A percentile compares a stretch with the other conserved stretches of the same genome.
phyloP scores from a whole-genome alignment of 2,329 filamentous ascomycete genomes.

The Claviceps cyperi region DNA sequence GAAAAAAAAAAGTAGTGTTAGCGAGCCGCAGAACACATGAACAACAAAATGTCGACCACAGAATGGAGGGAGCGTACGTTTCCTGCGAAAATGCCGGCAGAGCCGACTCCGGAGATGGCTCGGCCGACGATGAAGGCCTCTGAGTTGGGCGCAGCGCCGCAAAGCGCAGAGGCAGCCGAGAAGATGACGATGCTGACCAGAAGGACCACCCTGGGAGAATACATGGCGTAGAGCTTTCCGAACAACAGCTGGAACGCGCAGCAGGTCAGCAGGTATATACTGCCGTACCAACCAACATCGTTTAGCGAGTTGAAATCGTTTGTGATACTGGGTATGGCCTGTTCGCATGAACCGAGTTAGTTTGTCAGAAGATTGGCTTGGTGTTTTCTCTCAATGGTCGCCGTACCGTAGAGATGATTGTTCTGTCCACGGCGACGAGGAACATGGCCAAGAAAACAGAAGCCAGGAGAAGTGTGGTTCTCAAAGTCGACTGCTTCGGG shows the following conservation, averaged over 20 bases:
- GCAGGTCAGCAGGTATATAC: slow-evolving; percentile 45
- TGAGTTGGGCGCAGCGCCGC: slow-evolving; percentile 30
- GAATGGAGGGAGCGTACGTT: not conserved
- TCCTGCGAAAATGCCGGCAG: slow-evolving; percentile 26
- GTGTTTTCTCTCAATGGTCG: not conserved
- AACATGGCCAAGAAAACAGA: not conserved
- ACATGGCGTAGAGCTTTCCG: not conserved
- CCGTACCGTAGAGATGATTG: slow-evolving; percentile 1
- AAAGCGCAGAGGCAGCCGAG: slow-evolving; percentile 38
- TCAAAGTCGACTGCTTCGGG: not conserved
- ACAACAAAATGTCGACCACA: no score
- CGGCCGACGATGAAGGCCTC: slow-evolving; percentile 35
- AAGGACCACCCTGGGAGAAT: not conserved
- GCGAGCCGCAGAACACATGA: not conserved
- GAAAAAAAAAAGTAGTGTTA: not conserved
- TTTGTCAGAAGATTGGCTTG: no score
- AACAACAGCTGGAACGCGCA: slow-evolving; percentile 20
- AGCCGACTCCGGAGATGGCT: slow-evolving; percentile 29
- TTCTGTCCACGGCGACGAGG: slow-evolving; percentile 1
- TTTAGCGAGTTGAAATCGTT: slow-evolving; percentile 40
- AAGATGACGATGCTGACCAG: slow-evolving; percentile 34
- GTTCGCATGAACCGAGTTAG: not conserved
- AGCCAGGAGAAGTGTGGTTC: not conserved
- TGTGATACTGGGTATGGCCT: slow-evolving; percentile 37
- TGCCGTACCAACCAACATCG: slow-evolving; percentile 51